Evolutionary conservation across 139 green algal species (phyloP), one percentile per base, ranked within the genome.

Genomic region (Volvox africanus): DNA sequence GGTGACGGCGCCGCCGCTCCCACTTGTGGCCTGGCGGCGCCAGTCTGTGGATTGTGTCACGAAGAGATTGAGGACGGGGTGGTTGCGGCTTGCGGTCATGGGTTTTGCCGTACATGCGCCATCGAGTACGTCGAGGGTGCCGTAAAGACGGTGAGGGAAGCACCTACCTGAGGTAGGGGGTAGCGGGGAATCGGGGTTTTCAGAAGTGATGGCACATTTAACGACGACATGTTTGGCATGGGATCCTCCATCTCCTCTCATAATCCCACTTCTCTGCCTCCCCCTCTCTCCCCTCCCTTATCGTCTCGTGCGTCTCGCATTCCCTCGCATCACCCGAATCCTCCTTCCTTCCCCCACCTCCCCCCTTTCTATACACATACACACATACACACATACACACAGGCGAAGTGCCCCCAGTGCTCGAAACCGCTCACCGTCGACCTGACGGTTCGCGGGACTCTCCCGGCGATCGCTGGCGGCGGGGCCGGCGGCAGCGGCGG

Each of bases 81-180:
- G 86, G 83, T 92, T 33, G 87, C 92, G 36, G 88, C 24, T 3
- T 99, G 97, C 91, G 93, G 94, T 22, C 97, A 99, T 88, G n/a
- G 83, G 44, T 99, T 99, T 93, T 99, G 97, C 94, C 92, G 96
- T 3, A 62, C 82, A 36, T 99, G 97, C 93, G 93, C 97, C 1
- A 87, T 90, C 28, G 97, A 98, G 83, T 98, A 96, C 86, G 82
- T 97, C 17, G 95, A 96, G 24, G 82, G 65, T 26, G 92, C 94
- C 11, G 85, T 89, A 26, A 75, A 68, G 3, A 21, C 69, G 85
- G 69, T 82, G 69, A 82, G 76, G 36, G 78, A 36, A 28, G 65
- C 65, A n/a, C n/a, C n/a, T n/a, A n/a, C n/a, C n/a, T n/a, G n/a
- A n/a, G n/a, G n/a, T n/a, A n/a, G n/a, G n/a, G n/a, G n/a, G n/a